Base-by-base conservation (phyloP, 495 filamentous ascomycete genomes). In the Paragyromitra xinjiangensis region DNA sequence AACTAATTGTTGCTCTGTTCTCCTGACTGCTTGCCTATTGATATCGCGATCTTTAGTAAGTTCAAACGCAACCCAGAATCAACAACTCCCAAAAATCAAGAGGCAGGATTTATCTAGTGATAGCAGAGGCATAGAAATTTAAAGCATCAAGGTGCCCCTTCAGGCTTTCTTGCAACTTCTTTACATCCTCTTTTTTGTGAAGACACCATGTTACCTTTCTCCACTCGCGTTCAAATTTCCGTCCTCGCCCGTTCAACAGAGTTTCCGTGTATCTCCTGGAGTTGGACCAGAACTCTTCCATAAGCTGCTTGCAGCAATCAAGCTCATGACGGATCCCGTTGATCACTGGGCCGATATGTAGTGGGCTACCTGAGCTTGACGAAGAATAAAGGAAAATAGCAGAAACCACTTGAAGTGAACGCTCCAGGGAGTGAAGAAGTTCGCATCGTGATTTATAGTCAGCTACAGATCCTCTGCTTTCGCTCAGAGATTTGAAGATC, bases 121-220 rank as follows among this genome's bases (percentile, higher is more conserved):
- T 19, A 19, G 59, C 59, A 19, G 5, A 1, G 2, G 59, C 5
- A 14, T 62, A 62, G 4, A 42, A 62, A 39, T 39, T 39, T 19
- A 62, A 50, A 51, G 45, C 66, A 1, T 75, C 78, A 7, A 80
- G 48, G 59, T 83, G 70, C 6, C 26, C 56, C 22, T 40, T 45
- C 0, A 81, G 37, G 11, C 78, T 75, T 9, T 45, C 59, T 26
- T 71, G 24, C 34, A 82, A n/a, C 9, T 59, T 72, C 22, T 69
- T 12, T 4, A 83, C 78, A n/a, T 83, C 78, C 29, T 77, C 78
- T 16, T 63, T 45, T 71, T 77, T 81, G 45, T 45, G 65, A 7
- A 81, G 71, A 0, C 71, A 67, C 79, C 80, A 82, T 29, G 65
- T 24, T 11, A 81, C 16, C 22, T 82, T 81, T 14, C 7, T 45